Percentiles rank a stretch among this genome's conserved stretches.
Evolutionary conservation across 129 eudicot genomes (phyloP).

Genomic region (Lactuca sativa): DNA sequence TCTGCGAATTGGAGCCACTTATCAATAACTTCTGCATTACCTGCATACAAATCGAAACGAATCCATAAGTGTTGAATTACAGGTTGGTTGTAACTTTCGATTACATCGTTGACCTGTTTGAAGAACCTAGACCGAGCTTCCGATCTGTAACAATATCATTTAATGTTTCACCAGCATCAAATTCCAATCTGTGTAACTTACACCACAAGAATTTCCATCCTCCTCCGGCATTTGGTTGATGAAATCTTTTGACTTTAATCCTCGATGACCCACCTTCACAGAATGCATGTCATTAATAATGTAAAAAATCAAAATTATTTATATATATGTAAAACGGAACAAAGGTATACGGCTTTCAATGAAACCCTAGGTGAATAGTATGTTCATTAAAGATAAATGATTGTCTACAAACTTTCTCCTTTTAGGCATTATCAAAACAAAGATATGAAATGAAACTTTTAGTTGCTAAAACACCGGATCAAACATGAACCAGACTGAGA

Average conservation of each 20-base stretch:
- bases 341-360: no score
- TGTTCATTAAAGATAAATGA: no score
- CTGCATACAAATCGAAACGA: neutral
- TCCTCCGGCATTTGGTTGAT: constrained; percentile 39
- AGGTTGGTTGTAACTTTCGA: constrained; percentile 21
- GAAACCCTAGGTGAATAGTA: no score
- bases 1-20: constrained; percentile 14
- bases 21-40: neutral
- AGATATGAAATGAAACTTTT: no score
- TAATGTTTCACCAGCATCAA: constrained; percentile 28
- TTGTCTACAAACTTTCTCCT: no score
- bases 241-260: constrained; percentile 23
- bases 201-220: constrained; percentile 47
- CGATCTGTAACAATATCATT: constrained; percentile 12
- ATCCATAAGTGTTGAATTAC: constrained; percentile 1
- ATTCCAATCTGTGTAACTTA: constrained; percentile 24
- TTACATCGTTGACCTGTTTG: constrained; percentile 37
- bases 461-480: no score
- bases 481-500: no score
- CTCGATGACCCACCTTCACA: constrained; percentile 23
- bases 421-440: no score
- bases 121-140: constrained; percentile 19
- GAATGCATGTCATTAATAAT: constrained; percentile 5
- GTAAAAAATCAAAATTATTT: neutral
- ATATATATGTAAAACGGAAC: neutral